phyloP scores from a whole-genome alignment of 495 filamentous ascomycete species.

The Penicillium bovifimosum region DNA sequence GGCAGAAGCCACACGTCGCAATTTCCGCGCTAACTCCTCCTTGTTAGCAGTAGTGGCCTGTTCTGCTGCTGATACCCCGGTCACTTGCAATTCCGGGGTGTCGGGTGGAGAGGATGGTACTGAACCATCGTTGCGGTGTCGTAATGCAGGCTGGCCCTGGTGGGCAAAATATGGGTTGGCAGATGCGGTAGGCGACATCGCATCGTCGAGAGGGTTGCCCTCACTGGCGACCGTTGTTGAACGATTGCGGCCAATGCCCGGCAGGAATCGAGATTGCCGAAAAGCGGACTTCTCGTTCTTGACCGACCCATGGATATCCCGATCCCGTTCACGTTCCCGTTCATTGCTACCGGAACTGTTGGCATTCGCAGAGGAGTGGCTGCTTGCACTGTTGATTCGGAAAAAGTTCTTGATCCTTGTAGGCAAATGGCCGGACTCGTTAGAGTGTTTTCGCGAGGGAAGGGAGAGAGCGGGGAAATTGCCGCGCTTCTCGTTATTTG shows the following conservation, averaged over 20 bases:
- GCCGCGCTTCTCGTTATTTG: constrained; percentile 43
- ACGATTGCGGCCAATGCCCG: constrained; percentile 67
- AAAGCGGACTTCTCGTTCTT: constrained; percentile 60
- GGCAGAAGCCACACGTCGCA: constrained; percentile 89
- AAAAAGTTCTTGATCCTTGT: constrained; percentile 97
- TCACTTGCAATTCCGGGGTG: constrained; percentile 71
- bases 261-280: constrained; percentile 79
- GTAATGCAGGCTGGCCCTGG: constrained; percentile 85
- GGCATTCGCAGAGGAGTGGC: constrained; percentile 43
- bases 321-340: constrained; percentile 37
- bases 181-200: constrained; percentile 84
- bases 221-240: constrained; percentile 92
- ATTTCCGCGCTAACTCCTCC: constrained; percentile 86
- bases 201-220: constrained; percentile 82
- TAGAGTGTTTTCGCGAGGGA: constrained; percentile 46
- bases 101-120: constrained; percentile 96
- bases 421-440: constrained; percentile 60
- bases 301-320: constrained; percentile 32
- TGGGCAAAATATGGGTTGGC: constrained; percentile 98
- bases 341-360: constrained; percentile 34
- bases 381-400: constrained; percentile 74
- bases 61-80: constrained; percentile 65
- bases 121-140: constrained; percentile 91
- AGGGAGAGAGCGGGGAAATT: constrained; percentile 43
- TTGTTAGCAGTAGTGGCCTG: constrained; percentile 77